phyloP scores from a whole-genome alignment of 73 alveolate species.

The Breviolum minutum region DNA sequence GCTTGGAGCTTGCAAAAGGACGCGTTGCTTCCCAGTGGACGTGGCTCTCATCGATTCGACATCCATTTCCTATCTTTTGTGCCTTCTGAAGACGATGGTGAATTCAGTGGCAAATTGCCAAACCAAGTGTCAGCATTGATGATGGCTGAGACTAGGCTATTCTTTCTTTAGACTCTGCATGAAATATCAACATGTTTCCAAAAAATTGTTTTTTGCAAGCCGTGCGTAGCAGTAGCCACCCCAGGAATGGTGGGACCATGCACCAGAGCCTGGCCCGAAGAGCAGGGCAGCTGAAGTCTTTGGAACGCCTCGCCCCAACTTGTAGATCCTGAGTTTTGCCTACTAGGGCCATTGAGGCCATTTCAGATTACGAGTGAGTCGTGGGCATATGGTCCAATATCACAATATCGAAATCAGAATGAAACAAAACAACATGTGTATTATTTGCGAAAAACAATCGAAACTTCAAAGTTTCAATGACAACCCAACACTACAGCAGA shows the following conservation, averaged over 20 bases:
- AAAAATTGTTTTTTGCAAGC: no score
- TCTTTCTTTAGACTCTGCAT: background rate
- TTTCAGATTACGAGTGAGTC: background rate
- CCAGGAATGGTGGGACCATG: background rate
- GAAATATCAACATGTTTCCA: no score
- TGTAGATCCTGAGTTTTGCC: background rate
- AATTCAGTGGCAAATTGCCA: background rate
- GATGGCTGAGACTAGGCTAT: background rate
- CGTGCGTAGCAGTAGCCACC: no score
- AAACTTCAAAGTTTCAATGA: background rate
- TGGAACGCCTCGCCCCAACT: background rate
- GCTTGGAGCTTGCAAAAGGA: background rate
- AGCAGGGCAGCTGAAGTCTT: background rate
- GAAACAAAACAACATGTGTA: no score
- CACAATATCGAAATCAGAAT: background rate
- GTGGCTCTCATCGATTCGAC: background rate
- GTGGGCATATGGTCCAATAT: background rate
- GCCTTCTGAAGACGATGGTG: background rate
- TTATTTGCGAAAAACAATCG: no score
- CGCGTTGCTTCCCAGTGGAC: background rate
- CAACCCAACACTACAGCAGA: background rate
- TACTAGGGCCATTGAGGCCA: background rate
- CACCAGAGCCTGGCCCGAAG: background rate
- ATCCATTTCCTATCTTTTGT: background rate
- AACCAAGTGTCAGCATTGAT: background rate